Conservation (phyloP, 345 rosid genomes). For the Erucastrum elatum region DNA sequence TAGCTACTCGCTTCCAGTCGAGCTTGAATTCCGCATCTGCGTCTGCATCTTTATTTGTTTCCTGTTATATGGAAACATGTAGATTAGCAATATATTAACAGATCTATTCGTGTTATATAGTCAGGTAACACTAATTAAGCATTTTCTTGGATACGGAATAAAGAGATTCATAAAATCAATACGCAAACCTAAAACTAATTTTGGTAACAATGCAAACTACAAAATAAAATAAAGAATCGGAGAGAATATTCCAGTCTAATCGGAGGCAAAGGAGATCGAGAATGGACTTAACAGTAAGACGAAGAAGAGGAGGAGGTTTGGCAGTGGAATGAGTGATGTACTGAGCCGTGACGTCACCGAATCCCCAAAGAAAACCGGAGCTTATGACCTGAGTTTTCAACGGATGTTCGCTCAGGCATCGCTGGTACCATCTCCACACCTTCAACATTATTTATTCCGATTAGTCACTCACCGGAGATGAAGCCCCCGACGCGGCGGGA, state of each 20-base stretch:
- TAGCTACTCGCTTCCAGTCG: conserved; percentile 78
- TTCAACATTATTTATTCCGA: conserved; percentile 46
- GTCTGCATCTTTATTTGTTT: conserved; percentile 43
- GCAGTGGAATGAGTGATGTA: conserved; percentile 80
- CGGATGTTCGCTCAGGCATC: conserved; percentile 64
- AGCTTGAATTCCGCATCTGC: conserved; percentile 51
- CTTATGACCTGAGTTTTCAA: conserved; percentile 85
- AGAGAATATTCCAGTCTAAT: background rate
- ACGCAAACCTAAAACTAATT: background rate
- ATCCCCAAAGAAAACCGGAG: conserved; percentile 89
- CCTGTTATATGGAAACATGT: no score
- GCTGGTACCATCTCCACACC: conserved; percentile 90
- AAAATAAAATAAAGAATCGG: background rate
- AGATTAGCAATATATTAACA: no score
- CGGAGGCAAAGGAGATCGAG: conserved; percentile 1
- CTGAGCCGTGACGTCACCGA: conserved; percentile 87
- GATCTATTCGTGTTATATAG: no score
- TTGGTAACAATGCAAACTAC: background rate
- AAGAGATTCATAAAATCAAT: conserved; percentile 8
- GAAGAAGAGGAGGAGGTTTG: conserved; percentile 43
- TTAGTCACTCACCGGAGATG: conserved; percentile 4
- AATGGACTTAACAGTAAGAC: conserved; percentile 31
- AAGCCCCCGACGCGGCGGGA: conserved; percentile 1
- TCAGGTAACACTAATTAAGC: background rate
- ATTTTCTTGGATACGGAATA: background rate